A percentile compares a stretch with the other conserved stretches of the same genome.
phyloP scores from a whole-genome alignment of 306 rosid genomes.

The Vigna unguiculata region DNA sequence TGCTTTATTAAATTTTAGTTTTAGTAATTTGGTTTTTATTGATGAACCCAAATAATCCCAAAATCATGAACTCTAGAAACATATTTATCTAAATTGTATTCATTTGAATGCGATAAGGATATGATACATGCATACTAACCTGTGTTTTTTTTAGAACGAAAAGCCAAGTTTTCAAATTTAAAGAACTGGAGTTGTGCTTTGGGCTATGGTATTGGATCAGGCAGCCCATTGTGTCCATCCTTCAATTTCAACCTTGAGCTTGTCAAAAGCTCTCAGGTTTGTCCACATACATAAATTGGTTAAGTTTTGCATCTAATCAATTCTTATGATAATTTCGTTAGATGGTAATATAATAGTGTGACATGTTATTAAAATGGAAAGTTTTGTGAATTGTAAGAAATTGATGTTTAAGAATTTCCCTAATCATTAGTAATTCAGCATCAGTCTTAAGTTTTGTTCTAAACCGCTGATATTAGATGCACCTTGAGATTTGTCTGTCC shows the following conservation, averaged over 20 bases:
- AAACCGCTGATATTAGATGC: conserved; percentile 19
- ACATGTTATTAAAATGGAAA: conserved; percentile 26
- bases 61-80: not conserved
- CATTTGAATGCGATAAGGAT: conserved; percentile 12
- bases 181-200: conserved; percentile 93
- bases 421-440: conserved; percentile 2
- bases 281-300: conserved; percentile 22
- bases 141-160: conserved; percentile 60
- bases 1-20: conserved; percentile 11
- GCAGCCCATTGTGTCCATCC: conserved; percentile 90
- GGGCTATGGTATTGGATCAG: conserved; percentile 88
- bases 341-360: not conserved
- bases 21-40: conserved; percentile 31
- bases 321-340: conserved; percentile 34
- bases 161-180: conserved; percentile 57
- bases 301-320: conserved; percentile 14
- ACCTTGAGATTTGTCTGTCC: conserved; percentile 11
- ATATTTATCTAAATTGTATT: conserved; percentile 2
- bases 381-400: conserved; percentile 24
- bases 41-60: conserved; percentile 26
- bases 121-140: conserved; percentile 34
- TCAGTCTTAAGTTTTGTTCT: conserved; percentile 15
- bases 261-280: conserved; percentile 79
- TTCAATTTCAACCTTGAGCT: conserved; percentile 92
- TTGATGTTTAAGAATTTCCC: conserved; percentile 20